phyloP scores from a whole-genome alignment of 2,329 filamentous ascomycete species.

The Tympanopsis confertula region DNA sequence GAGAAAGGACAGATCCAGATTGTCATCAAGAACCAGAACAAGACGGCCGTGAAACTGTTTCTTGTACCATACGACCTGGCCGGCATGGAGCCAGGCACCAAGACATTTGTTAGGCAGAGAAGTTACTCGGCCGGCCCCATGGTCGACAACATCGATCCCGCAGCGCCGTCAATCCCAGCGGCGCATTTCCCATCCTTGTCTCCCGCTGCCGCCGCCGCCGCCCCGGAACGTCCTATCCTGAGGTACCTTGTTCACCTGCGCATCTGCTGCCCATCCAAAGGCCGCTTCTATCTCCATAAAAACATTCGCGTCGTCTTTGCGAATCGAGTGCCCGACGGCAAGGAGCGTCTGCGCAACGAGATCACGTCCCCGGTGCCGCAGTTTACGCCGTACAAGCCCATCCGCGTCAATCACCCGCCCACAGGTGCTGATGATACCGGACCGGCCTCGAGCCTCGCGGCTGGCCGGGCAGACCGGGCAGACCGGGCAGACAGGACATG shows the following conservation, averaged over 20 bases:
- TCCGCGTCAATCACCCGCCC: constrained; percentile 34
- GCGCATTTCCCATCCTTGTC: too few relatives aligned
- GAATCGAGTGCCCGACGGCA: constrained; percentile 88
- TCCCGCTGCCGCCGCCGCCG: constrained; percentile 11
- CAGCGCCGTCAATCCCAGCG: too few relatives aligned
- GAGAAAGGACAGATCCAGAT: constrained; percentile 91
- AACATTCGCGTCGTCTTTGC: constrained; percentile 90
- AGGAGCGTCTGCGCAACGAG: constrained; percentile 84
- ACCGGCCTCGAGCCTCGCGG: constrained; percentile 6
- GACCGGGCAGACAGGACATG: background rate
- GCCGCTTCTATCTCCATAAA: constrained; percentile 82
- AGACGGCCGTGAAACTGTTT: constrained; percentile 93
- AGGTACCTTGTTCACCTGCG: constrained; percentile 87
- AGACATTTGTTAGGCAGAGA: constrained; percentile 90
- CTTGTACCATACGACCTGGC: constrained; percentile 83
- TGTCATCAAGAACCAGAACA: constrained; percentile 97
- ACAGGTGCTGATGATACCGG: constrained; percentile 3
- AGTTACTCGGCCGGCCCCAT: constrained; percentile 82
- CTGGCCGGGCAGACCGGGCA: constrained; percentile 2
- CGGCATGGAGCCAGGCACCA: constrained; percentile 87
- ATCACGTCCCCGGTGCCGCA: constrained; percentile 78
- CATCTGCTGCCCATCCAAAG: constrained; percentile 76
- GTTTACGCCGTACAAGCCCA: constrained; percentile 73
- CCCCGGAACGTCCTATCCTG: constrained; percentile 54
- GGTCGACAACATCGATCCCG: constrained; percentile 44